Conservation (phyloP, 257 asterid species). For the Forsythia suspensa region DNA sequence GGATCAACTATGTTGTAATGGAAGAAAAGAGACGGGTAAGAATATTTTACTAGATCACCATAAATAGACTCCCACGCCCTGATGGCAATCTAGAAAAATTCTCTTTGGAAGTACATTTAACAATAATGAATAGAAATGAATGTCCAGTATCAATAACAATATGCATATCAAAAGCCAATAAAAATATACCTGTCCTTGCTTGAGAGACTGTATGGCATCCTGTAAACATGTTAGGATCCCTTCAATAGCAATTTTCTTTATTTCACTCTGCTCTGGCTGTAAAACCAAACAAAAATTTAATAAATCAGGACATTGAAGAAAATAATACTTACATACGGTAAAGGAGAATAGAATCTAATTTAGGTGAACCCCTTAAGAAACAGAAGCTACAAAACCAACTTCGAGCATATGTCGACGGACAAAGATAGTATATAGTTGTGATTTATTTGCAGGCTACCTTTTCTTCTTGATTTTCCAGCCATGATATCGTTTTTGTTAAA, state of each 20-base stretch:
- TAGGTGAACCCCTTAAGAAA: not conserved
- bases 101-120: not conserved
- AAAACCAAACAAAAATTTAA: conserved; percentile 13
- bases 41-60: no score
- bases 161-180: not conserved
- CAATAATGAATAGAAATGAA: no score
- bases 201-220: conserved; percentile 77
- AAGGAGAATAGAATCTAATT: not conserved
- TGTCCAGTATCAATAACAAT: not conserved
- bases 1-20: no score
- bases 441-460: conserved; percentile 46
- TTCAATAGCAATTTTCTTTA: conserved; percentile 76
- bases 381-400: conserved; percentile 1
- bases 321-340: not conserved
- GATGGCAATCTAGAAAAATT: not conserved
- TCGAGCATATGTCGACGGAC: conserved; percentile 1
- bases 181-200: conserved; percentile 61
- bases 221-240: conserved; percentile 89
- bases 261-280: conserved; percentile 83
- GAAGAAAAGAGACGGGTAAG: no score
- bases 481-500: conserved; percentile 63
- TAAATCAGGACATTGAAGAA: not conserved
- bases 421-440: conserved; percentile 9
- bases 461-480: conserved; percentile 92
- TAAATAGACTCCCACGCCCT: not conserved